Conservation (phyloP, 192 early-diverging fungal genomes). For the Mortierella antarctica region DNA sequence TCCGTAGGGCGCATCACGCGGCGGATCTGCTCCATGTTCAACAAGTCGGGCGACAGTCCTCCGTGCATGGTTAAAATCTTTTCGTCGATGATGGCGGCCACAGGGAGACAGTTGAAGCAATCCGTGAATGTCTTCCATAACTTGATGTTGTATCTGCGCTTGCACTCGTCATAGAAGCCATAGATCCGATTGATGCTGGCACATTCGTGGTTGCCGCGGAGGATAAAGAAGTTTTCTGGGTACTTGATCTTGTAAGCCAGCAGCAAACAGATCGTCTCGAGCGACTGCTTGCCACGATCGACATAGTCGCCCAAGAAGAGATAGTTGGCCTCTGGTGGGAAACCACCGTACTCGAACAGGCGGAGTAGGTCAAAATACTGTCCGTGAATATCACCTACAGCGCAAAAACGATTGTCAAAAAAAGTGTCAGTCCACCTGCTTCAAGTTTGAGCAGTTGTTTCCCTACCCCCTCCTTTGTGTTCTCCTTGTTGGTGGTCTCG, state of each 20-base stretch:
- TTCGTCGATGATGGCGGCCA: slow-evolving; percentile 97
- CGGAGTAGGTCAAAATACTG: slow-evolving; percentile 97
- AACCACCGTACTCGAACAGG: slow-evolving; percentile 96
- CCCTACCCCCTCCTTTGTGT: background rate
- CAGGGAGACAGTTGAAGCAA: slow-evolving; percentile 98
- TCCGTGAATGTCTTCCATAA: slow-evolving; percentile 99
- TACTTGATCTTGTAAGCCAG: slow-evolving; percentile 99
- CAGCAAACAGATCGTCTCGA: slow-evolving; percentile 97
- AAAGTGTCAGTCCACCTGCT: background rate
- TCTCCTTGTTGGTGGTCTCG: background rate
- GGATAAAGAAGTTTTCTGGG: slow-evolving; percentile 98
- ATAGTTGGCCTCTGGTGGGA: slow-evolving; percentile 97
- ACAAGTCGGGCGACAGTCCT: slow-evolving; percentile 95
- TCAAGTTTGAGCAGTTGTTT: background rate
- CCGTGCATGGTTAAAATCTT: slow-evolving; percentile 99
- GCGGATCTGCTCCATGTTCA: slow-evolving; percentile 97
- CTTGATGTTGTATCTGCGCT: slow-evolving; percentile 97
- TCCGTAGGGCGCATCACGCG: slow-evolving; percentile 97
- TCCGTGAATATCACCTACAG: slow-evolving; percentile 81
- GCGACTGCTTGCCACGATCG: slow-evolving; percentile 95
- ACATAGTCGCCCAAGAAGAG: slow-evolving; percentile 98
- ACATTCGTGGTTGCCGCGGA: slow-evolving; percentile 98
- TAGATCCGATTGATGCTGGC: slow-evolving; percentile 97
- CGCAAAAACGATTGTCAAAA: background rate
- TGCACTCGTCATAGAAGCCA: slow-evolving; percentile 98